These are phyloP conservation scores for Lolium multiflorum DNA, from an alignment of 176 grass and related monocot species.

Conservation along the genomic window DNA sequence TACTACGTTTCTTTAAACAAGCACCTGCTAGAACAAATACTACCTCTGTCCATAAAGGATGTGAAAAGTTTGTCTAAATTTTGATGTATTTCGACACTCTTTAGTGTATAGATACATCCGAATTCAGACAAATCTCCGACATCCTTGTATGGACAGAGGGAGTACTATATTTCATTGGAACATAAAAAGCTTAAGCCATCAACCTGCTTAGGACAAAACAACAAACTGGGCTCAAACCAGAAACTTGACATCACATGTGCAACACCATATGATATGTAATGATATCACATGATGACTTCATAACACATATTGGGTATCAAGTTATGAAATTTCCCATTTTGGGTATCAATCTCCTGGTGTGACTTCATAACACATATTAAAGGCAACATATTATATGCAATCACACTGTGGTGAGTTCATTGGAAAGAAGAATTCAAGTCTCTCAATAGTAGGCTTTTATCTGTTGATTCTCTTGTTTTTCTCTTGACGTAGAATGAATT, in stretches of 20 bases:
- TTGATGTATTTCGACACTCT: too few species aligned
- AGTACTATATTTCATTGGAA: neutral
- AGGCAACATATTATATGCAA: neutral
- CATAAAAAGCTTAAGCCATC: neutral
- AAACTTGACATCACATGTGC: neutral
- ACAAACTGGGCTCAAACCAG: conserved; percentile 11
- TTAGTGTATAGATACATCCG: too few species aligned
- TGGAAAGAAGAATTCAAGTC: neutral
- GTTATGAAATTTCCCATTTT: neutral
- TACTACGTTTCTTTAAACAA: conserved; percentile 27
- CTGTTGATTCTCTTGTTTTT: neutral
- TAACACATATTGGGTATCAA: neutral
- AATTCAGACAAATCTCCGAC: too few species aligned
- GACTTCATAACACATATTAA: neutral
- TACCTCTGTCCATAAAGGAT: neutral
- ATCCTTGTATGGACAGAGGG: too few species aligned
- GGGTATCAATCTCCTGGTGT: too few species aligned
- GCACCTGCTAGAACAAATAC: neutral
- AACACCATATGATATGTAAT: conserved; percentile 16
- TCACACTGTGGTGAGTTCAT: neutral
- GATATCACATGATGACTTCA: neutral
- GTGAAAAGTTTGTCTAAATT: too few species aligned
- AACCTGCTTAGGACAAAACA: neutral
- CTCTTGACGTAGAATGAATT: neutral
- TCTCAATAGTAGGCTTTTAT: neutral